These are phyloP conservation scores for Dryas drummondii DNA, from an alignment of 306 rosid species.

Conservation along the genomic window DNA sequence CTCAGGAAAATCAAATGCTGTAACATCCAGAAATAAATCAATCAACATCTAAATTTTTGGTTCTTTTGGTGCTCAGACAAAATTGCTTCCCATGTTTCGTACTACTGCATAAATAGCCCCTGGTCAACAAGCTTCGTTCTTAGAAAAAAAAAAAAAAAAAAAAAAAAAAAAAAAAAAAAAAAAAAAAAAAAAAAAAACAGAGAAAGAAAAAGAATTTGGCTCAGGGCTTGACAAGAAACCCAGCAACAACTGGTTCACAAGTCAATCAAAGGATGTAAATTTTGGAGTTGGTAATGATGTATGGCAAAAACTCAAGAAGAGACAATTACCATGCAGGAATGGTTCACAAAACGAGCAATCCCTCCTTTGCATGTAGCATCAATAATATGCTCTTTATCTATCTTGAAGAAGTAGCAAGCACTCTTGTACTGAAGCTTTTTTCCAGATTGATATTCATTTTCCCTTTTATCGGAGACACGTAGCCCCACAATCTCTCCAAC, in stretches of 20 bases:
- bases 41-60: no score
- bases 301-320: neutral
- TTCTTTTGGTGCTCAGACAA: no score
- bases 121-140: neutral
- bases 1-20: neutral
- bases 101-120: neutral
- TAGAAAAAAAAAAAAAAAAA: neutral
- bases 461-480: conserved; percentile 66
- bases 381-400: conserved; percentile 66
- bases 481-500: conserved; percentile 72
- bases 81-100: neutral
- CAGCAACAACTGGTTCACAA: neutral
- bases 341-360: conserved; percentile 74
- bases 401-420: conserved; percentile 76
- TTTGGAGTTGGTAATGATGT: neutral
- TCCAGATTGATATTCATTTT: conserved; percentile 61
- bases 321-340: conserved; percentile 68
- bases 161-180: neutral
- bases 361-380: conserved; percentile 81
- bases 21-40: no score
- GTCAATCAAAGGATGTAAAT: neutral
- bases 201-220: no score
- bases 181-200: neutral
- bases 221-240: neutral
- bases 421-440: conserved; percentile 69